Base-by-base conservation (phyloP, 805 yeast genomes). In the Hemisphaericaspora nanyangensis region DNA sequence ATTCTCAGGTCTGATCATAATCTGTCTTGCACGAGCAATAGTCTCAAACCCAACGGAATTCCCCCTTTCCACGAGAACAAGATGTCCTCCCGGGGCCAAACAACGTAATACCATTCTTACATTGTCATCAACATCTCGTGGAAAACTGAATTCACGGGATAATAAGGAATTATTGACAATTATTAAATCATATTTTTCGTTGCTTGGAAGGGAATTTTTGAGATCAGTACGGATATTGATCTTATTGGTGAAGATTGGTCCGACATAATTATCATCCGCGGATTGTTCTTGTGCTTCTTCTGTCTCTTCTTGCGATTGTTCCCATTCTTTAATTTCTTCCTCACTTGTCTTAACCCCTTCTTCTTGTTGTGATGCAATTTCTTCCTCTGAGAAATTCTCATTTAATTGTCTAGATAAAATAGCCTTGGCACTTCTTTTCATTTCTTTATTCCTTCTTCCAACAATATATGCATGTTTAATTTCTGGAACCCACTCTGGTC, bases 1-100 rank as follows among this genome's bases (percentile, higher is more conserved):
- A 5, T 77, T 74, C 49, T 84, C 95, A 0, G 97, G 96, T 49
- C 98, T 77, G n/a, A 91, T 65, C 76, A 88, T 78, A 4, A 87
- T 63, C 57, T 91, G 96, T 52, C 99, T 72, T 4, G 97, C 96
- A 38, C 96, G 70, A 0, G 96, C 95, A 41, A 89, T 74, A 3
- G 79, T 71, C 60, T 93, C 99, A 55, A 87, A 87, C 0, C 98
- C 98, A 24, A 80, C 54, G 0, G 97, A 87, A 40, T 84, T 85
- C 3, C 99, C 99, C 46, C 96, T 71, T 62, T 93, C 98, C 3
- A 90, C 63, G 2, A 93, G 56, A 1, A 89, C 81, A 10, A 91
- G 60, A 42, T 81, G 80, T 0, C 98, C 99, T 8, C 78, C 77
- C 0, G 96, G 96, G 12, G 77, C 74, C 33, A 90, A 61, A 13